Base-by-base conservation (phyloP, 2,329 filamentous ascomycete species). In the Neonectria punicea region DNA sequence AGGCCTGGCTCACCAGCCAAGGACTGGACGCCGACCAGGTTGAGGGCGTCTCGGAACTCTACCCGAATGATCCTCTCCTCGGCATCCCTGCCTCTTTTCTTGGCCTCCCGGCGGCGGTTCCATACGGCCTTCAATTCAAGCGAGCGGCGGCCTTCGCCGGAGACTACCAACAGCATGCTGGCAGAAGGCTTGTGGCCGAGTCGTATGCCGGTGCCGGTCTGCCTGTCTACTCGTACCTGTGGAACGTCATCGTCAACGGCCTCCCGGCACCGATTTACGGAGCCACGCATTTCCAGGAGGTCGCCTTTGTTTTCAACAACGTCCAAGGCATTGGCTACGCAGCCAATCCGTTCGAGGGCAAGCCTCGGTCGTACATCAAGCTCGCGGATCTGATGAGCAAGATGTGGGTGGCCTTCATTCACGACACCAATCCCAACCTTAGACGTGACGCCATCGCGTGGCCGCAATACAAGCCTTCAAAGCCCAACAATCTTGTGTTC, bases 141-240 rank as follows among this genome's bases (percentile, higher is more conserved):
- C 85, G 88, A 61, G 82, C 79, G 13, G 82, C 84, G 2, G 85
- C 87, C 3, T 87, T 73, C 30, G 68, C 68, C 81, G 88, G 88
- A 34, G 89, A 91, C 76, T 78, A 80, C 8, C 74, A 79, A 55
- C 86, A 90, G 78, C 86, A 88, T 63, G 84, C 84, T 3, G 83
- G 84, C 25, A 82, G 88, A 5, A 82, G 89, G 3, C 79, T 83
- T 30, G 81, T 85, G 3, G 85, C 84, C 62, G 79, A 87, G 70
- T 79, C 80, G 1, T 89, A 85, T 83, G 79, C 85, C 13, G 77
- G 78, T 10, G 76, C 80, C 32, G 78, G 79, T 14, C 71, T 87
- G 2, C 49, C 68, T 6, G 68, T 73, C 7, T 79, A 84, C 20
- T 85, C 86, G 8, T 90, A 88, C 79, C 86, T 84, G 56, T 86